These are phyloP conservation scores for Sporobolomyces roseus DNA, from an alignment of 768 basidiomycete species.

Conservation along the genomic window DNA sequence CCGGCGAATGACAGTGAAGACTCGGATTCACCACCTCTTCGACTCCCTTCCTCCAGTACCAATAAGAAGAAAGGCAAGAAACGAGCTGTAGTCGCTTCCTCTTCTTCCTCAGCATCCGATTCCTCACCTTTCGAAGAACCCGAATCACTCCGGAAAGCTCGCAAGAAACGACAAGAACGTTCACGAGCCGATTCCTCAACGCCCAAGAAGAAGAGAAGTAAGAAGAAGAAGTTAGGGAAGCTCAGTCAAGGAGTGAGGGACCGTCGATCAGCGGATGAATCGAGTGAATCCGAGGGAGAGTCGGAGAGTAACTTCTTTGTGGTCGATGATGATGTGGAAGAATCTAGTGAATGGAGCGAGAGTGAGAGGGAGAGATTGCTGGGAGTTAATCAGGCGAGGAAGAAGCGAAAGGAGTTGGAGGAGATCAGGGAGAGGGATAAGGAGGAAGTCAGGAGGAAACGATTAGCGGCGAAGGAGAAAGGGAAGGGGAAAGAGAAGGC, in stretches of 20 bases:
- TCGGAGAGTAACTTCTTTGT: constrained; percentile 18
- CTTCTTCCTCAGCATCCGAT: background rate
- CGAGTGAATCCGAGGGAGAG: background rate
- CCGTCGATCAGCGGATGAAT: constrained; percentile 16
- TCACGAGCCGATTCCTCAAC: background rate
- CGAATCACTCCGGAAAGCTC: background rate
- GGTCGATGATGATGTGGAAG: constrained; percentile 13
- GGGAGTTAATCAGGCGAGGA: background rate
- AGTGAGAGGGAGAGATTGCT: constrained; percentile 1
- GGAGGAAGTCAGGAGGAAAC: background rate
- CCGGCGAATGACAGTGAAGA: no score
- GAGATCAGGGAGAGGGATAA: background rate
- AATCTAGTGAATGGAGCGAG: background rate
- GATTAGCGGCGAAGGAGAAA: constrained; percentile 9
- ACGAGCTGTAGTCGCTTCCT: background rate
- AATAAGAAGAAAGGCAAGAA: constrained; percentile 6
- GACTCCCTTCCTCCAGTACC: background rate
- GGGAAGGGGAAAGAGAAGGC: constrained; percentile 11
- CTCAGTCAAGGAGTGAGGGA: constrained; percentile 9
- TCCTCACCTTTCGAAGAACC: constrained; percentile 8
- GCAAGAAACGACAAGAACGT: background rate
- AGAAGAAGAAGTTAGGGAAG: background rate
- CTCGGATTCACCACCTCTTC: background rate
- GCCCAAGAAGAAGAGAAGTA: background rate
- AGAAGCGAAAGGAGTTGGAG: constrained; percentile 5